Conservation (phyloP, 352 stramenopile genomes). For the Pythium pyrilobum region DNA sequence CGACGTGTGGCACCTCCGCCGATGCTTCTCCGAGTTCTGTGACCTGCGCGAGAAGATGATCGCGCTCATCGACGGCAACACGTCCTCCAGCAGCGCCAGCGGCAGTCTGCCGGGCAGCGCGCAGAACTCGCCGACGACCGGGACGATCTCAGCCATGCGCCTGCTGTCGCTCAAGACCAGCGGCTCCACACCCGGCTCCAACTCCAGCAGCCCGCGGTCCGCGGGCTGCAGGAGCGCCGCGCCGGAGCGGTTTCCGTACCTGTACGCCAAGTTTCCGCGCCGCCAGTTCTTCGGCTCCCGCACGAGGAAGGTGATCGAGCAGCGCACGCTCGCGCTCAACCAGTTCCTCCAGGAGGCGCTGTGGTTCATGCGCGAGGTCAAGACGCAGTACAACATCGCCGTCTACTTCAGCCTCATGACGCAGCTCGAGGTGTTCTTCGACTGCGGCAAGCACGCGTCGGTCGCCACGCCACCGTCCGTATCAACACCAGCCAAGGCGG, state of each 20-base stretch:
- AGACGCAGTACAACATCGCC: constrained; percentile 53
- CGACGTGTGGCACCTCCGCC: constrained; percentile 54
- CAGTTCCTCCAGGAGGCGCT: constrained; percentile 55
- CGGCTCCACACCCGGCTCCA: constrained; percentile 17
- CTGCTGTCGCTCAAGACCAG: constrained; percentile 7
- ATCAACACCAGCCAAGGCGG: constrained; percentile 2
- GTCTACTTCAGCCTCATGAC: constrained; percentile 73
- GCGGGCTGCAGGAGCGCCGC: constrained; percentile 2
- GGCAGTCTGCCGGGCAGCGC: neutral
- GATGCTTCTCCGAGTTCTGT: constrained; percentile 73
- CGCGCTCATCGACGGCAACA: constrained; percentile 29
- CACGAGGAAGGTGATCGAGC: constrained; percentile 63
- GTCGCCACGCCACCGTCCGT: neutral
- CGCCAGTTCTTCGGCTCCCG: constrained; percentile 61
- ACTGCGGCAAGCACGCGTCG: constrained; percentile 31
- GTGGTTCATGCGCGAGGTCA: constrained; percentile 44
- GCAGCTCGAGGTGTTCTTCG: constrained; percentile 60
- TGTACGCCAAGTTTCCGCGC: constrained; percentile 64
- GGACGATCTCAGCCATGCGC: constrained; percentile 5
- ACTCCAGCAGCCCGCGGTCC: constrained; percentile 19
- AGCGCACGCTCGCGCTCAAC: constrained; percentile 54
- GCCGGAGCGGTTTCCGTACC: constrained; percentile 42
- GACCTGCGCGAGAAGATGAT: constrained; percentile 67
- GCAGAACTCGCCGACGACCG: constrained; percentile 12
- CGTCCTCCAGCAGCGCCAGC: neutral